These are phyloP conservation scores for Neurospora sp. DNA, from an alignment of 495 filamentous ascomycete genomes.

Conservation along the genomic window DNA sequence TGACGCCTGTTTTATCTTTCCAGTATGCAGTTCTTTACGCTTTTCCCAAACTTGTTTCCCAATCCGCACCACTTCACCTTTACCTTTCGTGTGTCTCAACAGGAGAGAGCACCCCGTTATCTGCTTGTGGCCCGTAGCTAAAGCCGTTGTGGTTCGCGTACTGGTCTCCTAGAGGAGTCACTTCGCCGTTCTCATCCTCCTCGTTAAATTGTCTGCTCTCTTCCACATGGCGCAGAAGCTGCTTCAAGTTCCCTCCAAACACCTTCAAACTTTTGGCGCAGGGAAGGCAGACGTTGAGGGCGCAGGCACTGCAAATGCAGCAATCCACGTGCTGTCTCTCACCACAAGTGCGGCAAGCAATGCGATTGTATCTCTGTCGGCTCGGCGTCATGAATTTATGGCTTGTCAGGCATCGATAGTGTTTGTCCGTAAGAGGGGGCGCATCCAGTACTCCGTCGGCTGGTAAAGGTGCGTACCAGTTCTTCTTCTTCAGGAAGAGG, in stretches of 20 bases:
- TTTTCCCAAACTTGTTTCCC: not conserved
- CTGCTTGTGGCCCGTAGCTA: not conserved
- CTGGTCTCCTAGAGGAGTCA: not conserved
- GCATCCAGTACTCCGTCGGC: slow-evolving; percentile 14
- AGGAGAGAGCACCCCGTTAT: not conserved
- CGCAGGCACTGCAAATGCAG: slow-evolving; percentile 21
- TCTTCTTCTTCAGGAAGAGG: slow-evolving; percentile 20
- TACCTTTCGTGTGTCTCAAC: not conserved
- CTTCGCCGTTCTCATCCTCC: not conserved
- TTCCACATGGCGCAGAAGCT: slow-evolving; percentile 7
- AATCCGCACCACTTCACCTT: not conserved
- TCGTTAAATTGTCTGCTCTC: not conserved
- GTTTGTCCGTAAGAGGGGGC: slow-evolving; percentile 12
- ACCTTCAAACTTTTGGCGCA: slow-evolving; percentile 8
- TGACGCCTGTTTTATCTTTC: not conserved
- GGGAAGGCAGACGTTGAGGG: slow-evolving; percentile 14
- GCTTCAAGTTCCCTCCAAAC: slow-evolving; percentile 11
- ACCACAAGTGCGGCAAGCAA: slow-evolving; percentile 20
- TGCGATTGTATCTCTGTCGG: slow-evolving; percentile 16
- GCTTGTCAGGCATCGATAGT: slow-evolving; percentile 16
- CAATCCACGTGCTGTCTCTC: slow-evolving; percentile 12
- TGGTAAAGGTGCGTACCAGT: slow-evolving; percentile 2
- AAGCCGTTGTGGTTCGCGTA: not conserved
- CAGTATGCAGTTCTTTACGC: not conserved
- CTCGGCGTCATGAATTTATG: slow-evolving; percentile 21